These are phyloP conservation scores for Umbelopsis vinacea DNA, from an alignment of 192 early-diverging fungal species.

Conservation along the genomic window DNA sequence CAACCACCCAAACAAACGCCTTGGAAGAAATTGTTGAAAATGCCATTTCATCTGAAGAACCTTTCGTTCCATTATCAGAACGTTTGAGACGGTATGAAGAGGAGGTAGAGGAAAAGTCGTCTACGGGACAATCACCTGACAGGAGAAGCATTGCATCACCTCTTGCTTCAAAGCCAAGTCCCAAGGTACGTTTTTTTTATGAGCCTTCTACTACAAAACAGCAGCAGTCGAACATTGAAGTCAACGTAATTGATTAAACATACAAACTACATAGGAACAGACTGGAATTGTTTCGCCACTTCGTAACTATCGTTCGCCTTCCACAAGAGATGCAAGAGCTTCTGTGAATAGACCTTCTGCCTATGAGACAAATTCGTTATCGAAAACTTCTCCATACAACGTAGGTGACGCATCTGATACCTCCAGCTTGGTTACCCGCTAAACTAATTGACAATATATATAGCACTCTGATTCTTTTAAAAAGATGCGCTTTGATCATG, in stretches of 20 bases:
- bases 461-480: too few species aligned
- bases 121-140: background rate
- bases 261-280: background rate
- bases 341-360: background rate
- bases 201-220: background rate
- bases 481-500: too few species aligned
- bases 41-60: background rate
- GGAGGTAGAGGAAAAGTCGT: background rate
- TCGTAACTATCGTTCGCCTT: background rate
- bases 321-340: background rate
- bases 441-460: too few species aligned
- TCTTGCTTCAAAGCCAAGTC: background rate
- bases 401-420: background rate
- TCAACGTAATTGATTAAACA: background rate
- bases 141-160: background rate
- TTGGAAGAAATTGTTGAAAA: constrained; percentile 13
- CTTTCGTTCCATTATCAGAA: constrained; percentile 7
- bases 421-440: too few species aligned
- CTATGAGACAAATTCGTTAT: background rate
- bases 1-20: constrained; percentile 3
- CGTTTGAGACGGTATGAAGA: constrained; percentile 14
- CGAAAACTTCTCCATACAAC: background rate
- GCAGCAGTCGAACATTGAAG: background rate
- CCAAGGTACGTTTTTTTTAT: background rate
- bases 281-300: background rate